These are phyloP conservation scores for Leucocoprinus birnbaumii DNA, from an alignment of 768 basidiomycete species.

Conservation along the genomic window DNA sequence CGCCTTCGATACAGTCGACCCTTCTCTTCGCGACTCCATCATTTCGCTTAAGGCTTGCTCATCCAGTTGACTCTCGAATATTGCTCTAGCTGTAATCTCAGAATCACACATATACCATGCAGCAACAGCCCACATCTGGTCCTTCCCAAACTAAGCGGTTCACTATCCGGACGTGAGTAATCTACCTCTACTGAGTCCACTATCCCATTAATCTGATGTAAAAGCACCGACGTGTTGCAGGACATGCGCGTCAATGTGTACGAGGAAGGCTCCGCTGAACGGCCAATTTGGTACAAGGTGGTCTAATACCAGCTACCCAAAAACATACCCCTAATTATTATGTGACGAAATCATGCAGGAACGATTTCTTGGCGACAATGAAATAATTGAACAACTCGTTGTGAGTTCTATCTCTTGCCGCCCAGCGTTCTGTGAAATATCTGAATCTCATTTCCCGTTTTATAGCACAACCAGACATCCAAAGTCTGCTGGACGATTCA, in stretches of 20 bases:
- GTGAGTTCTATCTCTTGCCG: slow-evolving; percentile 36
- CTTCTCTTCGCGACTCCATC: neutral
- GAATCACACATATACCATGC: neutral
- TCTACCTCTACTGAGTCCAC: neutral
- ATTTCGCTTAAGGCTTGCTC: no score
- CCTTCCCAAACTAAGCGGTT: neutral
- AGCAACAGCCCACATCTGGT: neutral
- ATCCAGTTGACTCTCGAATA: neutral
- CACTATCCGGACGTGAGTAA: slow-evolving; percentile 6
- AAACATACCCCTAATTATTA: neutral
- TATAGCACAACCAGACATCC: slow-evolving; percentile 65
- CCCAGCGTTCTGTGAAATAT: neutral
- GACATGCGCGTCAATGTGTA: slow-evolving; percentile 66
- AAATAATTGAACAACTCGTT: slow-evolving; percentile 73
- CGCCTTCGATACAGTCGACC: no score
- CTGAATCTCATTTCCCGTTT: neutral
- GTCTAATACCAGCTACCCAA: slow-evolving; percentile 14
- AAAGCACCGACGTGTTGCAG: slow-evolving; percentile 72
- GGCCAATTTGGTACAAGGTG: slow-evolving; percentile 76
- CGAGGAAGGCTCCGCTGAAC: slow-evolving; percentile 48
- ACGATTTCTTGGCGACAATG: slow-evolving; percentile 67
- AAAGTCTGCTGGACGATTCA: slow-evolving; percentile 74
- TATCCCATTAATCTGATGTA: slow-evolving; percentile 10
- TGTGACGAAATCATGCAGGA: slow-evolving; percentile 43
- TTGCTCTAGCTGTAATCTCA: neutral